Evolutionary conservation across 2,329 filamentous ascomycete species (phyloP).

Genomic region (Paraphaeosphaeria minitans): DNA sequence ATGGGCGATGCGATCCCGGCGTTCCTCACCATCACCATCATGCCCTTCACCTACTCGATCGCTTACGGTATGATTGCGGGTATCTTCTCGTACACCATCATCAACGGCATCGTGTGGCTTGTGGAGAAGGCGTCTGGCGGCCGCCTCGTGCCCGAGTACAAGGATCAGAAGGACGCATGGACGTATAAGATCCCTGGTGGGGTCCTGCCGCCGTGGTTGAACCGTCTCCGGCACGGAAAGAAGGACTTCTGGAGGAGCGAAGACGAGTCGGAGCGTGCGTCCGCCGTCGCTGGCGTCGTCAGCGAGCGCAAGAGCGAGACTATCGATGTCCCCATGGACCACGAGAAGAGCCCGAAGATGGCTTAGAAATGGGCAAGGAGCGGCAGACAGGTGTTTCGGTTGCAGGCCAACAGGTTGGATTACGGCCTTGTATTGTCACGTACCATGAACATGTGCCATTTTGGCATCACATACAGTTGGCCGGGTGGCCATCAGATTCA

Average conservation of each 20-base stretch:
- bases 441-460: background rate
- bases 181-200: slow-evolving; percentile 77
- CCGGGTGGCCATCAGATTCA: background rate
- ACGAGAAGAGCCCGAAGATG: slow-evolving; percentile 29
- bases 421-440: background rate
- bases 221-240: slow-evolving; percentile 67
- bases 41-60: slow-evolving; percentile 91
- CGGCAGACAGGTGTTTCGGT: background rate
- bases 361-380: slow-evolving; percentile 18
- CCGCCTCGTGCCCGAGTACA: slow-evolving; percentile 74
- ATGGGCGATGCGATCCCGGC: slow-evolving; percentile 82
- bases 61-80: slow-evolving; percentile 85
- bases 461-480: background rate
- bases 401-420: background rate
- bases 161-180: slow-evolving; percentile 79
- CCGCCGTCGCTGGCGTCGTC: slow-evolving; percentile 17
- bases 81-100: slow-evolving; percentile 74
- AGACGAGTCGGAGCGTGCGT: slow-evolving; percentile 32
- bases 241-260: slow-evolving; percentile 69
- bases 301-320: slow-evolving; percentile 32
- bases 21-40: slow-evolving; percentile 80
- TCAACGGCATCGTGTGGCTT: slow-evolving; percentile 74
- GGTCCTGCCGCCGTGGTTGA: slow-evolving; percentile 74
- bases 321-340: slow-evolving; percentile 31
- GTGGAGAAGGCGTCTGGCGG: slow-evolving; percentile 70